Percentiles rank a stretch among this genome's conserved stretches.
These are phyloP conservation scores for Colletotrichum graminicola DNA, from an alignment of 2,329 filamentous ascomycete genomes.

Conservation along the genomic window DNA sequence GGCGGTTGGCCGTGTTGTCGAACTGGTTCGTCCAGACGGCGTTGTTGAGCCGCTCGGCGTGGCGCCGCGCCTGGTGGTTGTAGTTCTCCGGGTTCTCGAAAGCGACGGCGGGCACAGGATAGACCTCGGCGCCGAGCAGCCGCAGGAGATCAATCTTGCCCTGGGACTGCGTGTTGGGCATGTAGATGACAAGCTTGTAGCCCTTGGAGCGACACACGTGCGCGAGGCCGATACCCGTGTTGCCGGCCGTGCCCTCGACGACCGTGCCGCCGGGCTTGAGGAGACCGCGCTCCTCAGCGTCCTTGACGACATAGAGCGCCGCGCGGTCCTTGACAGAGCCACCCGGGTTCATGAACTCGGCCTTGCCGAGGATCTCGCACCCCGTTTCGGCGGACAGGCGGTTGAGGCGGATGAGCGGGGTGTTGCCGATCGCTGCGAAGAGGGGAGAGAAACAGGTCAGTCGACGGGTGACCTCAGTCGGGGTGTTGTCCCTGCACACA, in stretches of 20 bases:
- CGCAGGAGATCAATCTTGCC: conserved; percentile 96
- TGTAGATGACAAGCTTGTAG: conserved; percentile 98
- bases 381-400: conserved; percentile 89
- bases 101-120: conserved; percentile 94
- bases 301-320: conserved; percentile 91
- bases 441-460: conserved; percentile 9
- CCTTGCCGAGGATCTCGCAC: conserved; percentile 95
- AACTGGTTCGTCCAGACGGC: conserved; percentile 99
- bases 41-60: conserved; percentile 87
- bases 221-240: conserved; percentile 97
- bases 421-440: conserved; percentile 90
- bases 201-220: conserved; percentile 94
- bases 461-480: background rate
- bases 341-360: conserved; percentile 98
- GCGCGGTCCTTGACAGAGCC: conserved; percentile 97
- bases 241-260: conserved; percentile 96
- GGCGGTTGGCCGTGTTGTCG: conserved; percentile 93
- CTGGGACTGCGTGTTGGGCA: conserved; percentile 98
- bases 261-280: conserved; percentile 90
- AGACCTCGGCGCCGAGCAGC: conserved; percentile 92
- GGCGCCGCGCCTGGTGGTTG: conserved; percentile 93
- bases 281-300: conserved; percentile 90
- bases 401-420: conserved; percentile 91
- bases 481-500: background rate
- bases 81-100: conserved; percentile 98